These are phyloP conservation scores for Neurospora sp. DNA, from an alignment of 2,329 filamentous ascomycete genomes.

Conservation along the genomic window DNA sequence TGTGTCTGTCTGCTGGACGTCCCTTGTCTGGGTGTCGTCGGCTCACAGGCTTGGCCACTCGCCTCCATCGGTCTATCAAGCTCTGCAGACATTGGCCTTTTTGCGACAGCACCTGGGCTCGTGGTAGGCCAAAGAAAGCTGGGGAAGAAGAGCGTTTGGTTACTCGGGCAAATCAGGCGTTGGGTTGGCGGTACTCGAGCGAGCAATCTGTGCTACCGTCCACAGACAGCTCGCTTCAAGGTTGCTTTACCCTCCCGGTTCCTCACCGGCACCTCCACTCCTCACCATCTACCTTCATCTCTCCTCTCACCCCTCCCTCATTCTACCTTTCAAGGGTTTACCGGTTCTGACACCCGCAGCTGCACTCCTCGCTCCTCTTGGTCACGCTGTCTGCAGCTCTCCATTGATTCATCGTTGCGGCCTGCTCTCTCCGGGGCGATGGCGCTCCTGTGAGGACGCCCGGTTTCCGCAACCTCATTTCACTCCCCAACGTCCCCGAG, in stretches of 20 bases:
- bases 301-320: conserved; percentile 9
- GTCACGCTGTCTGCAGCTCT: conserved; percentile 10
- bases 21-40: neutral
- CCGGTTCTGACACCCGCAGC: conserved; percentile 10
- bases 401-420: conserved; percentile 7
- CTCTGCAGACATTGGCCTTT: neutral
- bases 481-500: conserved; percentile 4
- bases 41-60: neutral
- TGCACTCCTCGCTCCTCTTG: conserved; percentile 14
- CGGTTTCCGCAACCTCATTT: conserved; percentile 8
- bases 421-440: conserved; percentile 11
- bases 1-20: neutral
- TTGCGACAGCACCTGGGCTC: neutral
- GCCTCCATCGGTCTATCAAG: neutral
- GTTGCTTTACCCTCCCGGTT: conserved; percentile 3
- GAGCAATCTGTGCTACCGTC: conserved; percentile 10
- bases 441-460: conserved; percentile 18
- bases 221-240: conserved; percentile 5
- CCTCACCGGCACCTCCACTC: conserved; percentile 2
- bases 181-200: conserved; percentile 12
- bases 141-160: neutral
- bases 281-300: neutral
- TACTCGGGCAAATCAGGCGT: neutral
- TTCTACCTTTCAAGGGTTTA: conserved; percentile 2
- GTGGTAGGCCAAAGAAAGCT: neutral